Base-by-base conservation (phyloP, 140 eudicot species). In the Artemisia princeps region DNA sequence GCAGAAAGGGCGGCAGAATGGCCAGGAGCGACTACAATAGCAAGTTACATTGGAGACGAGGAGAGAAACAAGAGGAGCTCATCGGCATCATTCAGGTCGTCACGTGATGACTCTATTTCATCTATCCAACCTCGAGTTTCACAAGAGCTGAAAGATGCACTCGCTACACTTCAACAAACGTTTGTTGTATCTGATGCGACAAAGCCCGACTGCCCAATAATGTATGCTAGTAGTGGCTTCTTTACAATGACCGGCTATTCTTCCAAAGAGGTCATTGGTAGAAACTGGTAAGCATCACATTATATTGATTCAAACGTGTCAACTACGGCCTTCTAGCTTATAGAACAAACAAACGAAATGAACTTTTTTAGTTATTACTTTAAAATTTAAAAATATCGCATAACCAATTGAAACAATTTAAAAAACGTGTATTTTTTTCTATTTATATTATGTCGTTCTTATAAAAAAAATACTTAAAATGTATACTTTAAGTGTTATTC, bases 131-230 rank as follows among this genome's bases (percentile, higher is more conserved):
- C 88, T 13, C 92, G 99, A 53, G 94, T 88, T 60, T 92, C 99
- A 0, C 96, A 92, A 50, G 99, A 92, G 10, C 57, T 92, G 59
- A 92, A 88, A 70, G 99, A 92, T 69, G 99, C 99, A 3, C 64
- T 92, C 24, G 81, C 90, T 0, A 83, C 89, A 2, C 71, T 92
- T 71, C 95, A 88, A 50, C 99, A 92, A 52, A 92, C 99, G 1
- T 92, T 92, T 68, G 99, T 92, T 6, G 99, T 92, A 19, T 92
- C 99, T 0, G 99, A 92, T 65, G 99, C 99, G 5, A 92, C 99
- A 0, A 92, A 92, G 56, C 96, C 95, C 0, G 96, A 92, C 20
- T 83, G 88, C 57, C 99, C 99, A 0, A 88, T 92, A 16, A 70
- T 92, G 82, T 92, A 85, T 76, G 99, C 99, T 45, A 92, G 99